These are phyloP conservation scores for Pleurotus ostreatus DNA, from an alignment of 768 basidiomycete species.

Conservation along the genomic window DNA sequence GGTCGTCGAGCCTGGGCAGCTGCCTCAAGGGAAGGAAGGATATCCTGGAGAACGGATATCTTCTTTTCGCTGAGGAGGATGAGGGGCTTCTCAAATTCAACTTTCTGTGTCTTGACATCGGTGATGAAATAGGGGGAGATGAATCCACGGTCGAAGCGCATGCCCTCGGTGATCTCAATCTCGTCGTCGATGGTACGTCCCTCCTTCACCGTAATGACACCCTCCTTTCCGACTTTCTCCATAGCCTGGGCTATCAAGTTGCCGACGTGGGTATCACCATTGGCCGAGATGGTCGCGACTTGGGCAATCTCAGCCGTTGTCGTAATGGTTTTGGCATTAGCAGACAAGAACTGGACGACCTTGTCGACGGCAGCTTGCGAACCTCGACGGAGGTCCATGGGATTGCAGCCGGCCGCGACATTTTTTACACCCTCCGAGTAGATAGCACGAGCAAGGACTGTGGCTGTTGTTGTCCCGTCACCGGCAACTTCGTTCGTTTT, in stretches of 20 bases:
- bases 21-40: slow-evolving; percentile 85
- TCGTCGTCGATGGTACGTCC: slow-evolving; percentile 97
- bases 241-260: slow-evolving; percentile 96
- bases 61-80: slow-evolving; percentile 97
- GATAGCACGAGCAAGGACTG: slow-evolving; percentile 94
- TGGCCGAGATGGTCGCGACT: slow-evolving; percentile 93
- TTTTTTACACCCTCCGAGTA: slow-evolving; percentile 99
- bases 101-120: slow-evolving; percentile 93
- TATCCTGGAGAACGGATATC: slow-evolving; percentile 91
- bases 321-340: slow-evolving; percentile 90
- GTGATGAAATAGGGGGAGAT: slow-evolving; percentile 99
- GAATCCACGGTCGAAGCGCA: slow-evolving; percentile 99
- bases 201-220: slow-evolving; percentile 99
- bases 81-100: slow-evolving; percentile 95
- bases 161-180: slow-evolving; percentile 99
- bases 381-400: slow-evolving; percentile 99
- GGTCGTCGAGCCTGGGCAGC: slow-evolving; percentile 83
- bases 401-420: slow-evolving; percentile 98
- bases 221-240: slow-evolving; percentile 99
- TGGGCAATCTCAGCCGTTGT: slow-evolving; percentile 98
- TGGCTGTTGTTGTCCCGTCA: slow-evolving; percentile 97
- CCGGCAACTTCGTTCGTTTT: slow-evolving; percentile 98
- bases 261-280: slow-evolving; percentile 83
- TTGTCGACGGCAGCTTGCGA: slow-evolving; percentile 95
- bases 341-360: slow-evolving; percentile 86